These are phyloP conservation scores for Talaromyces ruber DNA, from an alignment of 495 filamentous ascomycete species.

Conservation along the genomic window DNA sequence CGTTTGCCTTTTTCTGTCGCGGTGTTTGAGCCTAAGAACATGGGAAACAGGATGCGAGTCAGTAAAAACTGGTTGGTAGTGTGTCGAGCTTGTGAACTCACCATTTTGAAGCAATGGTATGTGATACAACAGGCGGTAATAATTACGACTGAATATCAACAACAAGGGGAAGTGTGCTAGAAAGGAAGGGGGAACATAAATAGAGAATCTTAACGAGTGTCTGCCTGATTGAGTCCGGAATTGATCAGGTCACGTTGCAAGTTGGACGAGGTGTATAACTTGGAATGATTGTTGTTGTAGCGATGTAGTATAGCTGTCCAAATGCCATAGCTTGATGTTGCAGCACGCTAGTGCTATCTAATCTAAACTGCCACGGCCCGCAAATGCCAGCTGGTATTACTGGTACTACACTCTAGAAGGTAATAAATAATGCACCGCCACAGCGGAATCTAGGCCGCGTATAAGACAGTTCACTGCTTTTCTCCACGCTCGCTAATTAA, in stretches of 20 bases:
- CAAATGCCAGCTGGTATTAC: too few species aligned
- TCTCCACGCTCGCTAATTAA: too few species aligned
- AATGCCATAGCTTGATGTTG: neutral
- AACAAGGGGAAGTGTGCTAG: neutral
- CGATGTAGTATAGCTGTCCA: neutral
- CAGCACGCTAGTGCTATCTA: neutral
- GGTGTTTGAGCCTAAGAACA: slow-evolving; percentile 80
- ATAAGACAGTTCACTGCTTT: neutral
- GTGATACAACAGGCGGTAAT: neutral
- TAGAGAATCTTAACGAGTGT: neutral
- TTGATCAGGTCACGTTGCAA: slow-evolving; percentile 1
- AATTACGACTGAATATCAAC: neutral
- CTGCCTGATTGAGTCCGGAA: neutral
- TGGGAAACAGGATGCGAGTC: neutral
- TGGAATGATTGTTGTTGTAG: neutral
- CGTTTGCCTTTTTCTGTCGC: slow-evolving; percentile 82
- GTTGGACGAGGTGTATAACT: neutral
- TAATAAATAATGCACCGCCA: neutral
- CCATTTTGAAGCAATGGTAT: neutral
- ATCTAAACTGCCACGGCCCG: neutral
- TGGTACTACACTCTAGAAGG: too few species aligned
- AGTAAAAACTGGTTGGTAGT: neutral
- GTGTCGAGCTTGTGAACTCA: neutral
- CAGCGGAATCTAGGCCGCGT: neutral
- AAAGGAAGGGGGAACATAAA: neutral